Base-by-base conservation (phyloP, 2,329 filamentous ascomycete genomes). In the Penicillium verrucosum region DNA sequence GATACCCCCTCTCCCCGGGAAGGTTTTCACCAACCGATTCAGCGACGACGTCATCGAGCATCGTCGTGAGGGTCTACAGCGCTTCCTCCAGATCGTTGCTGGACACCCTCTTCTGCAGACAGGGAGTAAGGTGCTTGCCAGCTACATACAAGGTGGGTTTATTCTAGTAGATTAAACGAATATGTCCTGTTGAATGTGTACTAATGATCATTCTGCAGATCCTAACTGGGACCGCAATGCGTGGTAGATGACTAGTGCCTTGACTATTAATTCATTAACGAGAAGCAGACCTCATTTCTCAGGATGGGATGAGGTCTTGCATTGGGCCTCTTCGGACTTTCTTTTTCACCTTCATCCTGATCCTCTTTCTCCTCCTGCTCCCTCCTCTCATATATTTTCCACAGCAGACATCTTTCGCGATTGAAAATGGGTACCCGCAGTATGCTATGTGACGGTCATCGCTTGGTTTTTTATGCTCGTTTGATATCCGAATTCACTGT, bases 1-100 rank as follows among this genome's bases (percentile, higher is more conserved):
- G 23, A 99, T 99, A 70, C 94, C 94, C 0, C 93, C 94, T 5
- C 80, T 99, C 62, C 94, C 94, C 0, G 94, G 94, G 50, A 99
- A 97, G 78, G 94, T 99, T 54, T 97, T 97, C 68, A 96, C 93
- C 50, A 97, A 97, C 76, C 86, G 94, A 45, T 99, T 99, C 80
- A 95, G 90, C 69, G 94, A 99, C 78, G 92, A 96, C 73, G 93
- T 99, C 69, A 99, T 99, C 73, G 94, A 97, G 81, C 90, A 95
- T 70, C 83, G 94, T 53, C 82, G 93, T 62, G 90, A 93, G 66
- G 94, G 94, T 1, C 80, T 99, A 64, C 92, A 99, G 80, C 86
- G 95, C 73, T 99, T 99, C 73, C 78, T 99, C 72, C 92, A 94
- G 84, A 97, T 97, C 72, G 94, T 99, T 11, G 94, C 96, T 0